Evolutionary conservation across 1,284 basidiomycete species (phyloP).

Genomic region (Irpex sp.): DNA sequence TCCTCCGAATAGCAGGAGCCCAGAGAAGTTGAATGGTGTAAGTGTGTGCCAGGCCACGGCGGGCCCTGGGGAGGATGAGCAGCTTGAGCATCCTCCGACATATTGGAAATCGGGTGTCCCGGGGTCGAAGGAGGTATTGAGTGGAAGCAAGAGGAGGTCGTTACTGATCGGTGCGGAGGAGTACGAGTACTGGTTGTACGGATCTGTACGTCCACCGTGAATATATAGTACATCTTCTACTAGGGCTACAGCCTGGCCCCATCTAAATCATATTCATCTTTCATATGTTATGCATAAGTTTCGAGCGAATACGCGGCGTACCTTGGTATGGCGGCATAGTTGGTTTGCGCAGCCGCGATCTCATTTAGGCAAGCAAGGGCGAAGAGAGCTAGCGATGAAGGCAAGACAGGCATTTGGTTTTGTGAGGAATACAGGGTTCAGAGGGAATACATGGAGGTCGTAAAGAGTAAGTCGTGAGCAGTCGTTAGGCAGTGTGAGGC

Average conservation of each 20-base stretch:
- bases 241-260: conserved; percentile 73
- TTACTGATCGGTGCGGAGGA: conserved; percentile 68
- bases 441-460: conserved; percentile 4
- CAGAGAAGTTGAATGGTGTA: conserved; percentile 53
- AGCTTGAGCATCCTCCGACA: conserved; percentile 42
- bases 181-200: conserved; percentile 66
- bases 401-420: conserved; percentile 3
- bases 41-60: conserved; percentile 79
- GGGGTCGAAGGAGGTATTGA: conserved; percentile 54
- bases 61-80: conserved; percentile 47
- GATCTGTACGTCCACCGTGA: conserved; percentile 78
- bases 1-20: conserved; percentile 72
- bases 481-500: conserved; percentile 14
- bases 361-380: conserved; percentile 16
- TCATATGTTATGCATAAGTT: neutral
- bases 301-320: conserved; percentile 11
- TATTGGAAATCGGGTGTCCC: conserved; percentile 66
- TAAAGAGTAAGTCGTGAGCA: conserved; percentile 14
- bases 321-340: conserved; percentile 26
- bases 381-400: conserved; percentile 5
- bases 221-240: conserved; percentile 64
- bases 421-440: neutral
- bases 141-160: conserved; percentile 67
- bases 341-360: conserved; percentile 15
- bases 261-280: conserved; percentile 49